A percentile compares a stretch with the other conserved stretches of the same genome.
Evolutionary conservation across 2,329 filamentous ascomycete genomes (phyloP).

Genomic region (Fusarium concolor): DNA sequence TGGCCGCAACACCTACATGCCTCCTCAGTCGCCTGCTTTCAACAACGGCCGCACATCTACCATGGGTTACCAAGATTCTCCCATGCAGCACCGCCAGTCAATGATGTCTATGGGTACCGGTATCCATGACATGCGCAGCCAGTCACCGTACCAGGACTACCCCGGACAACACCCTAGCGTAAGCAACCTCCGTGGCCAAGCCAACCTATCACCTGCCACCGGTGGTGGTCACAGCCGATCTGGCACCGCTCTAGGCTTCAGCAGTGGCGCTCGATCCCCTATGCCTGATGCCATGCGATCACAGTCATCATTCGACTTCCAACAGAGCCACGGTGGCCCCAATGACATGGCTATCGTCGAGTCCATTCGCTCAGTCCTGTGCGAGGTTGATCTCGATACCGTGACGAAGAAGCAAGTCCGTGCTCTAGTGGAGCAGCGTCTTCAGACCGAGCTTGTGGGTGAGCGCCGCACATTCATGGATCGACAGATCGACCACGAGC

Average conservation of each 20-base stretch:
- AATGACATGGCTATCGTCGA: constrained; percentile 85
- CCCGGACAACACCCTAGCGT: constrained; percentile 67
- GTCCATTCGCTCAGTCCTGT: constrained; percentile 83
- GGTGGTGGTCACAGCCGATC: constrained; percentile 53
- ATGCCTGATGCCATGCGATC: constrained; percentile 62
- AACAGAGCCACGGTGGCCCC: constrained; percentile 71
- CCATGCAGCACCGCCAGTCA: constrained; percentile 73
- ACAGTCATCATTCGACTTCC: constrained; percentile 69
- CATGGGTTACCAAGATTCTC: constrained; percentile 50
- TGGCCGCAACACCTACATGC: constrained; percentile 79
- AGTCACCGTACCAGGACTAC: constrained; percentile 69
- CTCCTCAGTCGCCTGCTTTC: constrained; percentile 83
- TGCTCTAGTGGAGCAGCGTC: constrained; percentile 89
- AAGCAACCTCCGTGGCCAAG: constrained; percentile 67
- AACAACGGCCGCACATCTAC: constrained; percentile 62
- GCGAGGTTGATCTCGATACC: constrained; percentile 93
- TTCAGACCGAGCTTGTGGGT: constrained; percentile 88
- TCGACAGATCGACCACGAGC: constrained; percentile 89
- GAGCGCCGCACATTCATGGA: constrained; percentile 92
- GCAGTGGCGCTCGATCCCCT: constrained; percentile 60
- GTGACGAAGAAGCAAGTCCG: constrained; percentile 98
- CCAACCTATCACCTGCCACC: constrained; percentile 60
- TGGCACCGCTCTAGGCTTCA: constrained; percentile 60
- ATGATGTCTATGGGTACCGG: constrained; percentile 73
- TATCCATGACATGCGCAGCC: constrained; percentile 59